Base-by-base conservation (phyloP, 345 rosid genomes). In the Linum trigynum region DNA sequence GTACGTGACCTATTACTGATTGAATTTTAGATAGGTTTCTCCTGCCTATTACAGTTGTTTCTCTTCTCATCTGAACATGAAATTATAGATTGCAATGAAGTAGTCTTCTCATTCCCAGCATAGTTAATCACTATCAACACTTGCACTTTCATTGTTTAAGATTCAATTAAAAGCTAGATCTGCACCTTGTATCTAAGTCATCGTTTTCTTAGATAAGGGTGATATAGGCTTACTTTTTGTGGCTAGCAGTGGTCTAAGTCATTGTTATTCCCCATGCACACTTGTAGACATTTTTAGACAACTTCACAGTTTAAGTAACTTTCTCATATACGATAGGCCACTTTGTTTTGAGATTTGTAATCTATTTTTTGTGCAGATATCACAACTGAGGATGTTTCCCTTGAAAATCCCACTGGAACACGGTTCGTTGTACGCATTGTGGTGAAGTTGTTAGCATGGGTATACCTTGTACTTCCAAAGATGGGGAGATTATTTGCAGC, bases 401-500 rank as follows among this genome's bases (percentile, higher is more conserved):
- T 65, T 65, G 75, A 74, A 72, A 72, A 80, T 65, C 73, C 76
- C 64, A 76, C 51, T 51, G 69, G 74, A 62, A 63, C 72, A 45
- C 77, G 74, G 66, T 64, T 66, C 61, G 53, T 74, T 66, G 75
- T 78, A 71, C 70, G 36, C 70, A 78, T 81, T 53, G 40, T 80
- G 61, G 39, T 82, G 67, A 85, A 84, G 73, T 67, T 90, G 60
- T 69, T 90, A 16, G 81, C 79, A 16, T 74, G 73, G 79, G 16
- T 85, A 43, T 80, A 69, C 80, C 76, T 86, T 64, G 68, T 85
- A 42, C 68, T 78, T 41, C 79, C 77, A 61, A 32, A 78, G 70
- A 61, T 83, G 72, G 70, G 85, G 70, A 80, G 84, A 71, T 38
- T 58, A 59, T 73, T 86, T 65, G 55, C 62, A 66, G 74, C 40